A percentile compares a stretch with the other conserved stretches of the same genome.
Evolutionary conservation across 805 yeast species (phyloP).

Genomic region (Ogataea sp.): DNA sequence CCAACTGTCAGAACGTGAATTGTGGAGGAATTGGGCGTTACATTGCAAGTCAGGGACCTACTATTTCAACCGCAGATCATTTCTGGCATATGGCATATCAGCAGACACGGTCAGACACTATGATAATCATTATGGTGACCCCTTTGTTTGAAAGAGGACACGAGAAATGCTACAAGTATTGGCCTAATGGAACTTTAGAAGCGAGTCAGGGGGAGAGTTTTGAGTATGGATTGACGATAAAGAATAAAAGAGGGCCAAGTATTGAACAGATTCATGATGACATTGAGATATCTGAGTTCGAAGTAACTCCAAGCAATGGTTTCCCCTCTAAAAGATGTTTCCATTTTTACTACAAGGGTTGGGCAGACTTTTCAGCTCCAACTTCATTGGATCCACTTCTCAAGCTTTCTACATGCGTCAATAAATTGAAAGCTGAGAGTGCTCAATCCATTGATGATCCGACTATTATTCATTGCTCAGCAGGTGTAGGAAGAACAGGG

Average conservation of each 20-base stretch:
- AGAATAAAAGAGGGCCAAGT: neutral
- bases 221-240: conserved; percentile 4
- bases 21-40: conserved; percentile 21
- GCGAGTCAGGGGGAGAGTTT: conserved; percentile 4
- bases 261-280: neutral
- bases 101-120: conserved; percentile 15
- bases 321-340: conserved; percentile 19
- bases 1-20: conserved; percentile 4
- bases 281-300: conserved; percentile 1
- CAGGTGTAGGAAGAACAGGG: conserved; percentile 55
- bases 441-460: conserved; percentile 12
- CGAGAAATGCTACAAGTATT: conserved; percentile 34
- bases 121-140: conserved; percentile 65
- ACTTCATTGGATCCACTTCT: conserved; percentile 24
- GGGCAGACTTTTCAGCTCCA: conserved; percentile 39
- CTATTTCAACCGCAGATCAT: conserved; percentile 28
- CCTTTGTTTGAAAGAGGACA: conserved; percentile 41
- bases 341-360: conserved; percentile 33
- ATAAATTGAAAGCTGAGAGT: neutral
- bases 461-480: conserved; percentile 45
- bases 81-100: conserved; percentile 37
- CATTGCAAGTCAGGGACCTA: conserved; percentile 68
- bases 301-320: conserved; percentile 1
- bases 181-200: conserved; percentile 19
- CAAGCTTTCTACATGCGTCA: conserved; percentile 13